Conservation (phyloP, 495 filamentous ascomycete genomes). For the Letharia columbiana region DNA sequence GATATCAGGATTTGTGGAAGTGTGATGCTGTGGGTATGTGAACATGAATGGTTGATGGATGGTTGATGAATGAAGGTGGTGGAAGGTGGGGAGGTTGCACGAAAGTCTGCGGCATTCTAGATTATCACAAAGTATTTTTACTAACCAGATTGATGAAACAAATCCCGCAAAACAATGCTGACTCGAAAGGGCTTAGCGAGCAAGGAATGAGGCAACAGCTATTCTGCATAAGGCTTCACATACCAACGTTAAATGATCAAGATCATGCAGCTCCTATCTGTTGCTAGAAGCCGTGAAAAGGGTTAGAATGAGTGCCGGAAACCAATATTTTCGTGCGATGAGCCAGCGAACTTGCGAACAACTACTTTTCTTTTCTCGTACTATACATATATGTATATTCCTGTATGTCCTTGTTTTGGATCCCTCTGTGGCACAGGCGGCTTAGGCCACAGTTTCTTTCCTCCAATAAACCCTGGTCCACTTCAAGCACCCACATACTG, state of each 20-base stretch:
- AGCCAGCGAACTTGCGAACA: not conserved
- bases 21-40: not conserved
- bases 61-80: not conserved
- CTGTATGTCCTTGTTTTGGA: not conserved
- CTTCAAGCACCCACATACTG: not conserved
- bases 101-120: not conserved
- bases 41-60: not conserved
- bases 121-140: not conserved
- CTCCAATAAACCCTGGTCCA: not conserved
- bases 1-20: not conserved
- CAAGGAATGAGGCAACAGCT: not conserved
- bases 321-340: not conserved
- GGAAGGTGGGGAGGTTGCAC: not conserved
- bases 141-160: not conserved
- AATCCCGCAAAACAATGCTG: too few relatives aligned
- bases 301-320: not conserved
- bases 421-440: not conserved
- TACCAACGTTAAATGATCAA: not conserved
- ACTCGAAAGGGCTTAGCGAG: too few relatives aligned
- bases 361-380: not conserved
- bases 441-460: not conserved
- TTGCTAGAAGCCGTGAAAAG: not conserved
- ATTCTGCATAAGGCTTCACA: not conserved
- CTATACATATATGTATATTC: not conserved
- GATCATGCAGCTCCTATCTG: not conserved